Conservation (phyloP, 1,139 yeast species). For the Kodamaea suecica region DNA sequence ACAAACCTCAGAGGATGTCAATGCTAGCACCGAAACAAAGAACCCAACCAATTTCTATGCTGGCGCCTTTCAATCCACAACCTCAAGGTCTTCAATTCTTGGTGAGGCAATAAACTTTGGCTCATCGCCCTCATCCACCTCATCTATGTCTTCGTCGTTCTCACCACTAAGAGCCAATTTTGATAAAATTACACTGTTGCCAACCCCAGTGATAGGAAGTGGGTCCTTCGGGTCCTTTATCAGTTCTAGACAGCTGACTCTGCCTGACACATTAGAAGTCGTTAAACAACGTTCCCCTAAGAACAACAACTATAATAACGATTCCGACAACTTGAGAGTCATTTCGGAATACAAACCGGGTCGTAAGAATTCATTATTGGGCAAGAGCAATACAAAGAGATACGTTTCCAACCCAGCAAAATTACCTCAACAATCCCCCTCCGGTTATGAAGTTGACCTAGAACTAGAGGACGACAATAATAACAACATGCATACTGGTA, state of each 20-base stretch:
- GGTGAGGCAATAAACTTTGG: constrained; percentile 13
- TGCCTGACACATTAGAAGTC: not conserved
- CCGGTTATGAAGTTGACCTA: not conserved
- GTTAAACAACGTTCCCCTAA: constrained; percentile 1
- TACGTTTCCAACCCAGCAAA: constrained; percentile 18
- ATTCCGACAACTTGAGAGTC: constrained; percentile 17
- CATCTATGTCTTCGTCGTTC: constrained; percentile 6
- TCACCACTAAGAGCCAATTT: constrained; percentile 14
- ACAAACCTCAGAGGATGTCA: not conserved
- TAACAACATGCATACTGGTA: not conserved
- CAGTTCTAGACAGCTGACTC: not conserved
- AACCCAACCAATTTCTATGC: not conserved
- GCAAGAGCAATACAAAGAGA: constrained; percentile 18
- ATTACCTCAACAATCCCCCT: constrained; percentile 1
- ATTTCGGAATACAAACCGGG: constrained; percentile 38
- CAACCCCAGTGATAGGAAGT: constrained; percentile 16
- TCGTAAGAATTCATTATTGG: constrained; percentile 20
- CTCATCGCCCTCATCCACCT: constrained; percentile 5
- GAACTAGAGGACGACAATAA: not conserved
- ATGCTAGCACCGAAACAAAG: not conserved
- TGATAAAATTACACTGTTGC: constrained; percentile 16
- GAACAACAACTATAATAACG: not conserved
- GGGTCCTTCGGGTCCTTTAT: constrained; percentile 10
- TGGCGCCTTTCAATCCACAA: not conserved
- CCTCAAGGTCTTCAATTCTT: constrained; percentile 2